phyloP scores from a whole-genome alignment of 202 grass and related monocot genomes.

The Cymbopogon flexuosus region DNA sequence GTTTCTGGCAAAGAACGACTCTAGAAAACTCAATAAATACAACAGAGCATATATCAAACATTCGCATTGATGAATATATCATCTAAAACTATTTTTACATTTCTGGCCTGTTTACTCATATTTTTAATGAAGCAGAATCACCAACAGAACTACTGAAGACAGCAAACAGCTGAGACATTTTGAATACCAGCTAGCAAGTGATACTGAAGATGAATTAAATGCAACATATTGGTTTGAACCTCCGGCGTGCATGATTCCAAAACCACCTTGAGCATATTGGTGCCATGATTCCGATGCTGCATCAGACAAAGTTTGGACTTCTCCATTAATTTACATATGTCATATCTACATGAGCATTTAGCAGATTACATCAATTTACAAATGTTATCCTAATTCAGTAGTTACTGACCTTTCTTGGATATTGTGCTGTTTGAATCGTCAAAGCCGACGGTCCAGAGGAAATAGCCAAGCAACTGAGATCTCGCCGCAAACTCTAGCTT shows the following conservation, averaged over 20 bases:
- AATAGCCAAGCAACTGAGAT: conserved; percentile 60
- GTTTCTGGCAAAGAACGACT: too few relatives aligned
- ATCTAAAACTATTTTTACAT: conserved; percentile 19
- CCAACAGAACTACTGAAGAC: neutral
- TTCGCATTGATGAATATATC: neutral
- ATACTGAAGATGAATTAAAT: conserved; percentile 15
- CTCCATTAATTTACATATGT: neutral
- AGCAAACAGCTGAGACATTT: conserved; percentile 6
- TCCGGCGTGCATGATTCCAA: conserved; percentile 13
- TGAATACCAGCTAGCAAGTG: neutral
- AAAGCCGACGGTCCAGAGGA: conserved; percentile 67
- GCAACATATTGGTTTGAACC: conserved; percentile 8
- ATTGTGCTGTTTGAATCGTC: conserved; percentile 50
- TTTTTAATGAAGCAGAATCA: conserved; percentile 3
- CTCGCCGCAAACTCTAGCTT: conserved; percentile 54
- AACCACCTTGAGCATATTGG: conserved; percentile 17
- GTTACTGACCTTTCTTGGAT: conserved; percentile 51
- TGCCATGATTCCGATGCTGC: conserved; percentile 23
- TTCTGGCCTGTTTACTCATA: neutral
- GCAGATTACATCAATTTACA: neutral
- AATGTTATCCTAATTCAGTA: neutral
- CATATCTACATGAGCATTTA: neutral
- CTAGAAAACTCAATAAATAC: neutral
- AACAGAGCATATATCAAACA: neutral
- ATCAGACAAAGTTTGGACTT: neutral